A percentile compares a stretch with the other conserved stretches of the same genome.
Conservation (phyloP, 768 basidiomycete genomes). For the Cytidiella melzeri region DNA sequence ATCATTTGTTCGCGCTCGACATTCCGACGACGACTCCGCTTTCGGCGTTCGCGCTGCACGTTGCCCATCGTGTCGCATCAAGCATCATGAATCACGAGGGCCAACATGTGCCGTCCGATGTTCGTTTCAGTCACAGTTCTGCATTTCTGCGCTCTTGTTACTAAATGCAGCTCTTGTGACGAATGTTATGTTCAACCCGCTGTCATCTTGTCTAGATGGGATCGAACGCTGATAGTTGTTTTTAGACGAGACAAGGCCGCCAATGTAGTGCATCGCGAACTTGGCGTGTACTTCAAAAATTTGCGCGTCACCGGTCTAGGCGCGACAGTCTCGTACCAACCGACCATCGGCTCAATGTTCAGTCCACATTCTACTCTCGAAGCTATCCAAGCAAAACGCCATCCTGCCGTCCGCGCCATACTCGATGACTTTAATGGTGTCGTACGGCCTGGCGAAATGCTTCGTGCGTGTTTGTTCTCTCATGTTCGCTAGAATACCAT, state of each 20-base stretch:
- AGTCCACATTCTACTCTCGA: conserved; percentile 43
- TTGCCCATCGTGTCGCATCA: no score
- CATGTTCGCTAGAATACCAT: neutral
- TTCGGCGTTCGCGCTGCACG: no score
- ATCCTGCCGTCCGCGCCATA: conserved; percentile 57
- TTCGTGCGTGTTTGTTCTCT: conserved; percentile 32
- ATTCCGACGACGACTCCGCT: neutral
- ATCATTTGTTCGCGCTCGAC: neutral
- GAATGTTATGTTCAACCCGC: no score
- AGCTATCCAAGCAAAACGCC: conserved; percentile 39
- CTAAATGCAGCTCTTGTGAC: no score
- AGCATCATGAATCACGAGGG: no score
- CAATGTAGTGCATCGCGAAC: conserved; percentile 41
- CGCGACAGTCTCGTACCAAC: conserved; percentile 45
- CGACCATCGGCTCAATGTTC: conserved; percentile 58
- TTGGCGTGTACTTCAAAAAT: conserved; percentile 56
- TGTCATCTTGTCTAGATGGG: no score
- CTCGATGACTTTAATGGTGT: conserved; percentile 49
- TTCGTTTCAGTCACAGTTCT: no score
- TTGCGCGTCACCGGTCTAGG: conserved; percentile 58
- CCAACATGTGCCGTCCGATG: no score
- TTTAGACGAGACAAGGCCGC: conserved; percentile 41
- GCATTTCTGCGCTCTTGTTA: no score
- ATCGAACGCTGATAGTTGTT: neutral
- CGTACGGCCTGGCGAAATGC: conserved; percentile 60